These are phyloP conservation scores for Pezicula neosporulosa DNA, from an alignment of 2,329 filamentous ascomycete species.

Conservation along the genomic window DNA sequence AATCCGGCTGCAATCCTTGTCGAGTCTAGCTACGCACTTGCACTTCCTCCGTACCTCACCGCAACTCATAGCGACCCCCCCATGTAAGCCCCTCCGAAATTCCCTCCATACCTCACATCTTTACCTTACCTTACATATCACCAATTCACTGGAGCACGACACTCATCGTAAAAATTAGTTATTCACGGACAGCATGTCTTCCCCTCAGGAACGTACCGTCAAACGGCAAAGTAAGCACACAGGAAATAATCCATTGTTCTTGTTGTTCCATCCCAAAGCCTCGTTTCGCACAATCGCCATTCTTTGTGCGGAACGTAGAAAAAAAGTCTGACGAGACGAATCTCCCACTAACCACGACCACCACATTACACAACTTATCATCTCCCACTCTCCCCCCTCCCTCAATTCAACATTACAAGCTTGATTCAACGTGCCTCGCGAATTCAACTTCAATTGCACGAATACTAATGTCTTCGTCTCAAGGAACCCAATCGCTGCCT, in stretches of 20 bases:
- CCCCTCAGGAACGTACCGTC: constrained; percentile 20
- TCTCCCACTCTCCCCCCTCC: too few species aligned
- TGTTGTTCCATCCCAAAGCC: neutral
- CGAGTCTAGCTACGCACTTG: too few species aligned
- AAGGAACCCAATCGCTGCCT: constrained; percentile 92
- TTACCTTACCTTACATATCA: neutral
- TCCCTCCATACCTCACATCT: neutral
- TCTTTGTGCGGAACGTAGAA: neutral
- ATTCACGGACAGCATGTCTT: constrained; percentile 16
- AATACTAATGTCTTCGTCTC: constrained; percentile 24
- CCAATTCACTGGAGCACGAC: neutral
- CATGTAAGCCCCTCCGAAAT: too few species aligned
- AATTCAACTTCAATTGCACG: constrained; percentile 17
- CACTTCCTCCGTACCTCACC: too few species aligned
- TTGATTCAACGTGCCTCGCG: neutral
- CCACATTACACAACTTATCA: too few species aligned
- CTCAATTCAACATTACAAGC: constrained; percentile 1
- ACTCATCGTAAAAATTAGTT: neutral
- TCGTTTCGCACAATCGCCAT: neutral
- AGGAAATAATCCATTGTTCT: neutral
- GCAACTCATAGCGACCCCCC: too few species aligned
- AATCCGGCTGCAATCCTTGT: too few species aligned
- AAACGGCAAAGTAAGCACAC: constrained; percentile 28
- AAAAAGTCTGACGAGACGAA: too few species aligned
- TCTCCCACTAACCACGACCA: too few species aligned